Evolutionary conservation across 2,329 filamentous ascomycete species (phyloP), one percentile per base, ranked within the genome.

Genomic region (Fusarium neocosmosporiellum): DNA sequence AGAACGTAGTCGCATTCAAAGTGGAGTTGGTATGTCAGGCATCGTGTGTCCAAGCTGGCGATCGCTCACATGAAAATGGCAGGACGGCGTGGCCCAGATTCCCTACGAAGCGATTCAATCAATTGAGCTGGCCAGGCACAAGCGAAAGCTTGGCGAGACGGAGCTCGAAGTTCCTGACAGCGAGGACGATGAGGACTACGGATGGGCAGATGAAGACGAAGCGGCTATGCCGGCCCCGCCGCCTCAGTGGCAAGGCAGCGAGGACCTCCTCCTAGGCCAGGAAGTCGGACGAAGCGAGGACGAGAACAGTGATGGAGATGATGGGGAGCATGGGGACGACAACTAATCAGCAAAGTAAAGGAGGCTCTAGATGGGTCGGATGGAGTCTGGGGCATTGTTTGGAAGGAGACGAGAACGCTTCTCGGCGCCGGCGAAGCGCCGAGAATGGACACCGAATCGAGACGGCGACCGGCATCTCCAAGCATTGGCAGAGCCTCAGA

Each of bases 131-230:
- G 81, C 65, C 79, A 79, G 67, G 69, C 86, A 67, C 83, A 94
- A 94, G 82, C 87, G 92, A 75, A 90, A 94, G 79, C 84, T 92
- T 61, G 81, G 76, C 33, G 88, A 92, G 50, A 88, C 90, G 6
- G 88, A 87, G 60, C 83, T 89, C 57, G 89, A 91, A 74, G 84
- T 91, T 53, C 86, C 88, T 3, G 89, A 91, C 69, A 92, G 89
- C 70, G 89, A 91, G 48, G 88, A 87, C 33, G 90, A 92, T 67
- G 92, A 94, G 71, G 90, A 93, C 76, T 94, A 93, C 76, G 92
- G 91, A 16, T 94, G 92, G 92, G 88, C 88, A 41, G 89, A 92
- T 60, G 88, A 90, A 50, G 90, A 92, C 74, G 91, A 92, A 65
- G 87, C 88, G 63, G 86, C 87, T 59, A 83, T 91, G 75, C 89